These are phyloP conservation scores for Kandelia obovata DNA, from an alignment of 345 rosid genomes.

Conservation along the genomic window DNA sequence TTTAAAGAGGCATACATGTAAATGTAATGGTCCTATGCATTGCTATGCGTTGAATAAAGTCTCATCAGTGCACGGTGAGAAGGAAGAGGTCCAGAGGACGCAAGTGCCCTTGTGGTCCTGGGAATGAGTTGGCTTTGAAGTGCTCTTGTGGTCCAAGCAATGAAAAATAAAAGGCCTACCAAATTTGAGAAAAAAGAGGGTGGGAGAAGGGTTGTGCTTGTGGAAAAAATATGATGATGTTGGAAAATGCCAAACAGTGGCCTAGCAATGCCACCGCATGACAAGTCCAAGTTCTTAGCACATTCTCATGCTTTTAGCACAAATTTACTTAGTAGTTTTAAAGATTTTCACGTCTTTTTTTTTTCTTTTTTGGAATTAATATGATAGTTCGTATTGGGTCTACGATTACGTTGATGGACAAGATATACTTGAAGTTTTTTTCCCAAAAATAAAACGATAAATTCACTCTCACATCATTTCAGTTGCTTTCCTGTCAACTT, in stretches of 20 bases:
- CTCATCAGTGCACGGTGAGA: background rate
- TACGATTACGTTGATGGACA: no score
- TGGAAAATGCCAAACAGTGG: slow-evolving; percentile 16
- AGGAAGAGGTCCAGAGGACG: slow-evolving; percentile 2
- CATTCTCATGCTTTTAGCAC: slow-evolving; percentile 11
- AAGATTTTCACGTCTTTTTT: background rate
- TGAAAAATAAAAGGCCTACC: slow-evolving; percentile 19
- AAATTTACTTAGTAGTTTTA: background rate
- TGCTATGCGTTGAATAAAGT: background rate
- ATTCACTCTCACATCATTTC: background rate
- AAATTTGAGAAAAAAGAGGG: slow-evolving; percentile 25
- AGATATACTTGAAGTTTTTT: no score
- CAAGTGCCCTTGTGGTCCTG: slow-evolving; percentile 51
- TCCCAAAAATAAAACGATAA: background rate
- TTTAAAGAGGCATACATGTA: no score
- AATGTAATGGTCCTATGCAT: no score
- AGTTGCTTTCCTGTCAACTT: no score
- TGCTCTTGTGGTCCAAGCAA: slow-evolving; percentile 45
- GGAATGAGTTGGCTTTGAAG: slow-evolving; percentile 18
- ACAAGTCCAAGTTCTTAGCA: slow-evolving; percentile 11
- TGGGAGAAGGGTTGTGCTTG: slow-evolving; percentile 16
- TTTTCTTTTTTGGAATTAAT: background rate
- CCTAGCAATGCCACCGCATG: slow-evolving; percentile 12
- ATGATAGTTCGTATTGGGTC: no score
- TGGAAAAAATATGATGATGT: no score